phyloP scores from a whole-genome alignment of 1,139 yeast genomes.

The Yamadazyma membranifaciens region DNA sequence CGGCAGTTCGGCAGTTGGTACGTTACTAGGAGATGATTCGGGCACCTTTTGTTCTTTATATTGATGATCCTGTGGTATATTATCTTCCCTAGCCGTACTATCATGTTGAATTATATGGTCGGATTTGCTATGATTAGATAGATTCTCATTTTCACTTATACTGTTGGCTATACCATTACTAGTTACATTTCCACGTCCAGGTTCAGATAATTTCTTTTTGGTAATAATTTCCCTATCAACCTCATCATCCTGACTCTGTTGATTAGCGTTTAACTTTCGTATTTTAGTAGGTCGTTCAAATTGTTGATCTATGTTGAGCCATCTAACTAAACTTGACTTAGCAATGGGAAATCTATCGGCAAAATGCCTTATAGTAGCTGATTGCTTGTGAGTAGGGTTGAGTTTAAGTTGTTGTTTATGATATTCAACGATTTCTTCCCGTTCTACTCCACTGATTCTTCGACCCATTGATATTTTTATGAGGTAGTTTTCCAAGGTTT shows the following conservation, averaged over 20 bases:
- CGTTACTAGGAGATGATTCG: no score
- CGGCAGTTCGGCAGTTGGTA: no score
- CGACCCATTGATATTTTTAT: constrained; percentile 6
- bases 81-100: no score
- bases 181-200: background rate
- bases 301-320: constrained; percentile 16
- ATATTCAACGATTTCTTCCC: constrained; percentile 16
- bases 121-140: no score
- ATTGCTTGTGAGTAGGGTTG: constrained; percentile 21
- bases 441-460: constrained; percentile 7
- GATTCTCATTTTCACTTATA: no score
- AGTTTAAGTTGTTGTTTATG: constrained; percentile 14
- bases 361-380: constrained; percentile 20
- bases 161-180: background rate
- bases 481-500: background rate
- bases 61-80: no score
- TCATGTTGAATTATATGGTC: no score
- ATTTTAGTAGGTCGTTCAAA: background rate
- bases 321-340: constrained; percentile 21
- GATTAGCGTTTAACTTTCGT: no score
- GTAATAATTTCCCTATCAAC: background rate
- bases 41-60: no score
- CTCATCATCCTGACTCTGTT: background rate
- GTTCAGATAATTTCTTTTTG: no score
- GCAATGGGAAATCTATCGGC: constrained; percentile 17